Conservation (phyloP, 306 rosid genomes). For the Dalbergia cochinchinensis region DNA sequence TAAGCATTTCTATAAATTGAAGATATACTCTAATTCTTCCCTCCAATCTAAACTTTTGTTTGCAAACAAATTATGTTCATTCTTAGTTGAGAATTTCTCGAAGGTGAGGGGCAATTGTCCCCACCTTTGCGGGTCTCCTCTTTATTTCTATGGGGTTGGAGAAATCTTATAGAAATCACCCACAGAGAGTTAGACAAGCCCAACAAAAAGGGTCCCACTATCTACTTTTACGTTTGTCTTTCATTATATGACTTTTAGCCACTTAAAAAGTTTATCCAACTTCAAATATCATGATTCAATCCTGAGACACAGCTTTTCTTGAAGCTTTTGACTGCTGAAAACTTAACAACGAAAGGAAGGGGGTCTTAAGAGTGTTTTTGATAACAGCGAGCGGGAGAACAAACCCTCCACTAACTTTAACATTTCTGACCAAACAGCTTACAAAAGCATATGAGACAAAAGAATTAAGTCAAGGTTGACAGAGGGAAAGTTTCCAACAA, state of each 20-base stretch:
- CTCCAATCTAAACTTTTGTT: not conserved
- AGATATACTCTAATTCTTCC: too few relatives aligned
- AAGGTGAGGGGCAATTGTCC: slow-evolving; percentile 53
- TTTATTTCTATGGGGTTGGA: slow-evolving; percentile 58
- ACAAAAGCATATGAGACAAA: slow-evolving; percentile 56
- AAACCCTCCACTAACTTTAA: slow-evolving; percentile 28
- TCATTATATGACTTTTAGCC: slow-evolving; percentile 59
- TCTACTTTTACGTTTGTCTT: slow-evolving; percentile 30
- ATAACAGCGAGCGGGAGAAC: slow-evolving; percentile 37
- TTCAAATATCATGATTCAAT: slow-evolving; percentile 55
- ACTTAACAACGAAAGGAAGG: slow-evolving; percentile 41
- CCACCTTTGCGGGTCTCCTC: slow-evolving; percentile 44
- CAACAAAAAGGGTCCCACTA: slow-evolving; percentile 73
- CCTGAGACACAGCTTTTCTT: slow-evolving; percentile 4
- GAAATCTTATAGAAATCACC: slow-evolving; percentile 59
- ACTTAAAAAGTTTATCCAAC: slow-evolving; percentile 54
- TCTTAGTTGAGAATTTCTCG: not conserved
- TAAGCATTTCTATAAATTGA: too few relatives aligned
- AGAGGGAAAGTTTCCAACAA: slow-evolving; percentile 48
- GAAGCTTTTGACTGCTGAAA: slow-evolving; percentile 31
- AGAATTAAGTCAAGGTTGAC: slow-evolving; percentile 53
- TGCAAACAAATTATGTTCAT: not conserved
- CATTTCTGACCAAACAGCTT: slow-evolving; percentile 47
- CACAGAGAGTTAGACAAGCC: slow-evolving; percentile 59
- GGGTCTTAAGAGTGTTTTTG: slow-evolving; percentile 28